These are phyloP conservation scores for Eimeria zaria DNA, from an alignment of 169 alveolate genomes.

Conservation along the genomic window DNA sequence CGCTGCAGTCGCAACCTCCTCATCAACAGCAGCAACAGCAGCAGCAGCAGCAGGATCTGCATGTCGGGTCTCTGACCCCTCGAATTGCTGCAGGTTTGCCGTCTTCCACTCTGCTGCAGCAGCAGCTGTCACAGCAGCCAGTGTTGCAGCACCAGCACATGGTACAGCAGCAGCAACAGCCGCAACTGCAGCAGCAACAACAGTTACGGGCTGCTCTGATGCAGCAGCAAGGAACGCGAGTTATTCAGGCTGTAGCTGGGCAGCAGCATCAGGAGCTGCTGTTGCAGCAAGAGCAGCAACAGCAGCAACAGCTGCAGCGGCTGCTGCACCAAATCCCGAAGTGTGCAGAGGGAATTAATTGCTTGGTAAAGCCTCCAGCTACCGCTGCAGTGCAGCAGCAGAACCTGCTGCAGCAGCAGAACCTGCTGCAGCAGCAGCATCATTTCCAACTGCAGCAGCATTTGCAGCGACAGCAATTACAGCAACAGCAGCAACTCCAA, in stretches of 20 bases:
- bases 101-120: background rate
- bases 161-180: conserved; percentile 29
- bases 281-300: background rate
- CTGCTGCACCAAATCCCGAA: background rate
- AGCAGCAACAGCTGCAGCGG: conserved; percentile 10
- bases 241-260: background rate
- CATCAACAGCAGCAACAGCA: background rate
- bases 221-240: conserved; percentile 23
- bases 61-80: background rate
- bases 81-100: background rate
- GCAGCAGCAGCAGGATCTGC: conserved; percentile 15
- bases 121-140: conserved; percentile 30
- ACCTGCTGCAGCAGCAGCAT: conserved; percentile 45
- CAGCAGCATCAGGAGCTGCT: background rate
- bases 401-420: conserved; percentile 24
- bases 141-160: conserved; percentile 6
- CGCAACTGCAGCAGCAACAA: conserved; percentile 39
- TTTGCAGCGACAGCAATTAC: conserved; percentile 26
- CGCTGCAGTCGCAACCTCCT: conserved; percentile 3
- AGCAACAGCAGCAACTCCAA: conserved; percentile 17
- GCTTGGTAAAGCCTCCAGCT: background rate
- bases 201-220: background rate
- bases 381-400: conserved; percentile 4
- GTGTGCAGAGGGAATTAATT: background rate
- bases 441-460: conserved; percentile 30